Percentiles rank a stretch among this genome's conserved stretches.
phyloP scores from a whole-genome alignment of 208 protist genomes.

The Strigomonas culicis region DNA sequence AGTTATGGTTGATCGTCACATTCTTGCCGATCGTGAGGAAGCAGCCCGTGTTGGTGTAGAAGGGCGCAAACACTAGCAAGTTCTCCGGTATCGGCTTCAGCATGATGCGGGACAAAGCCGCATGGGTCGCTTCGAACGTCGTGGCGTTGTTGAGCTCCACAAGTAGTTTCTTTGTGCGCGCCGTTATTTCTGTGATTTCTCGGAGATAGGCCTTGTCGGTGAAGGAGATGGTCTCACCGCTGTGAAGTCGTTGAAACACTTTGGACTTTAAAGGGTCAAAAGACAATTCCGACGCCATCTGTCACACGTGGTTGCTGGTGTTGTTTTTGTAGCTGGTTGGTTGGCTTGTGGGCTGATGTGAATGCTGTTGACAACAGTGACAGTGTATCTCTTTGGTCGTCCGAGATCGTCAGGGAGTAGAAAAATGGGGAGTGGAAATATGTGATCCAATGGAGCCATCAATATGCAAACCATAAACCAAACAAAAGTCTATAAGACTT shows the following conservation, averaged over 20 bases:
- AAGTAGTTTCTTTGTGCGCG: neutral
- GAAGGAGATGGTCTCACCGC: neutral
- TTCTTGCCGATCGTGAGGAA: slow-evolving; percentile 58
- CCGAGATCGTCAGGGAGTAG: no score
- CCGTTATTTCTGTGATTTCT: neutral
- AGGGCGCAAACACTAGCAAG: slow-evolving; percentile 1
- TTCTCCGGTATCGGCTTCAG: neutral
- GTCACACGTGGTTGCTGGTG: no score
- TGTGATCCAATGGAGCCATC: no score
- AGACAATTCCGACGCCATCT: no score
- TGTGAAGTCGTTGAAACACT: slow-evolving; percentile 1
- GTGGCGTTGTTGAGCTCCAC: neutral
- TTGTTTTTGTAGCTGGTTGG: no score
- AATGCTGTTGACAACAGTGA: no score
- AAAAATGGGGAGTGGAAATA: no score
- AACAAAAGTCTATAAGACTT: no score
- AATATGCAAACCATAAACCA: no score
- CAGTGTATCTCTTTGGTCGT: no score
- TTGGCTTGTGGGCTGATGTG: no score
- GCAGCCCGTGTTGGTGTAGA: slow-evolving; percentile 10
- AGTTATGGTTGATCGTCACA: slow-evolving; percentile 66
- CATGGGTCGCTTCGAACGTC: neutral
- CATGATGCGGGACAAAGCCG: neutral
- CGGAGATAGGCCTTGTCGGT: neutral
- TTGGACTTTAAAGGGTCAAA: no score